Conservation (phyloP, 345 rosid genomes). For the Lepidium aucheri region DNA sequence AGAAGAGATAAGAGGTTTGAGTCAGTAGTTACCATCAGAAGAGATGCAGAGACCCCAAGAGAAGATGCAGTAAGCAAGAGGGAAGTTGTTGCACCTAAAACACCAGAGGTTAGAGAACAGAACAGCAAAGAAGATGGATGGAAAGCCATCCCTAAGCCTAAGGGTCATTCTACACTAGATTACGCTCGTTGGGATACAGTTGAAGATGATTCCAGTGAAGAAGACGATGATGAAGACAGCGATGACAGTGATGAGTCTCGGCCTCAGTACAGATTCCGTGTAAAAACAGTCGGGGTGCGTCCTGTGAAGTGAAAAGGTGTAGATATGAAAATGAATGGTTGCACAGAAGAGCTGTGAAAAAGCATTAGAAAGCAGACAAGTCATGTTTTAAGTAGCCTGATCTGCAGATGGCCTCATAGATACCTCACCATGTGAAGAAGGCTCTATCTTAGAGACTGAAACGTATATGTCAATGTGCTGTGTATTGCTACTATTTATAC, state of each 20-base stretch:
- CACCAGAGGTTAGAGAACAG: constrained; percentile 29
- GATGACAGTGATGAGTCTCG: constrained; percentile 52
- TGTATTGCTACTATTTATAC: background rate
- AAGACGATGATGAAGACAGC: constrained; percentile 57
- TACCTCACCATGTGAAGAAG: background rate
- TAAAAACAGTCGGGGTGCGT: constrained; percentile 68
- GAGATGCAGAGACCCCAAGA: constrained; percentile 21
- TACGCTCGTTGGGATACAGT: constrained; percentile 85
- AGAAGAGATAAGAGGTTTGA: background rate
- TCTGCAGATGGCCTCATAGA: constrained; percentile 7
- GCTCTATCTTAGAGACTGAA: too few relatives aligned
- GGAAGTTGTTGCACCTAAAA: constrained; percentile 26
- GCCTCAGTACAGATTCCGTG: constrained; percentile 78
- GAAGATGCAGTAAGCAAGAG: background rate
- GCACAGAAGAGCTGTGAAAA: background rate
- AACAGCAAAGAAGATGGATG: constrained; percentile 49
- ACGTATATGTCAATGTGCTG: background rate
- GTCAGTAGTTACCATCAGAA: background rate
- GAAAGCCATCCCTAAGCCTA: constrained; percentile 94
- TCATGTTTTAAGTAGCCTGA: background rate
- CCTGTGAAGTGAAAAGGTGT: constrained; percentile 51
- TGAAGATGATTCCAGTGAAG: constrained; percentile 77
- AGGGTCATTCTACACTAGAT: constrained; percentile 88
- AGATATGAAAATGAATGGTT: constrained; percentile 4
- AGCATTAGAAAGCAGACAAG: background rate